phyloP scores from a whole-genome alignment of 2,329 filamentous ascomycete species.

The Cladosporium halotolerans region DNA sequence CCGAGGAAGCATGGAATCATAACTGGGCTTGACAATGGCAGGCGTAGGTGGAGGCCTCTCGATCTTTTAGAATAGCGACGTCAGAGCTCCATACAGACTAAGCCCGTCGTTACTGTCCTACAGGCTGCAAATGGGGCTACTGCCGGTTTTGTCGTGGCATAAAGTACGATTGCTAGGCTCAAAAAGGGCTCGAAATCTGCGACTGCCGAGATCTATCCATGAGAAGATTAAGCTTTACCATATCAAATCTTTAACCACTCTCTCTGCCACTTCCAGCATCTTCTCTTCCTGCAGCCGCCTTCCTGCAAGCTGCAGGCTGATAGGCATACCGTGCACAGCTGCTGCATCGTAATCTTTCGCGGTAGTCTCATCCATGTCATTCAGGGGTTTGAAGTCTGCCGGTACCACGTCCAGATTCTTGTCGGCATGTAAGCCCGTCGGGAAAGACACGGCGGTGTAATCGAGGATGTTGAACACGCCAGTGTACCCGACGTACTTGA shows the following conservation, averaged over 20 bases:
- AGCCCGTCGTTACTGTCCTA: too few relatives aligned
- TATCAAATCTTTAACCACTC: constrained; percentile 17
- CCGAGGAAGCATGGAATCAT: too few relatives aligned
- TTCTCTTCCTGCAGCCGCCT: constrained; percentile 33
- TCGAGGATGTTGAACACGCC: constrained; percentile 45
- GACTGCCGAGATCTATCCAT: too few relatives aligned
- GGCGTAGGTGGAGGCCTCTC: too few relatives aligned
- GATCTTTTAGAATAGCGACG: too few relatives aligned
- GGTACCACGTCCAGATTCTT: constrained; percentile 31
- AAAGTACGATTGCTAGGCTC: too few relatives aligned
- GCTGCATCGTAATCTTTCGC: constrained; percentile 30
- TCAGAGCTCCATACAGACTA: too few relatives aligned
- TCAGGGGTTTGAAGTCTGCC: constrained; percentile 25
- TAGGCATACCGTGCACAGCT: constrained; percentile 38
- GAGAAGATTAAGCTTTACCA: neutral
- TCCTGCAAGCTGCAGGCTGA: constrained; percentile 30
- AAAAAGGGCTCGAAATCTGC: too few relatives aligned
- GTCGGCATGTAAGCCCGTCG: constrained; percentile 35
- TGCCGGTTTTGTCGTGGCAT: too few relatives aligned
- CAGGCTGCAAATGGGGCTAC: too few relatives aligned
- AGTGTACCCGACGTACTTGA: constrained; percentile 39
- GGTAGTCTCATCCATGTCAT: constrained; percentile 35
- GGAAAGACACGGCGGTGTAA: constrained; percentile 42
- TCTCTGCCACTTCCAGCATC: constrained; percentile 29
- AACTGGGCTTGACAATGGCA: too few relatives aligned